Base-by-base conservation (phyloP, 306 rosid species). In the Castanospermum australe region DNA sequence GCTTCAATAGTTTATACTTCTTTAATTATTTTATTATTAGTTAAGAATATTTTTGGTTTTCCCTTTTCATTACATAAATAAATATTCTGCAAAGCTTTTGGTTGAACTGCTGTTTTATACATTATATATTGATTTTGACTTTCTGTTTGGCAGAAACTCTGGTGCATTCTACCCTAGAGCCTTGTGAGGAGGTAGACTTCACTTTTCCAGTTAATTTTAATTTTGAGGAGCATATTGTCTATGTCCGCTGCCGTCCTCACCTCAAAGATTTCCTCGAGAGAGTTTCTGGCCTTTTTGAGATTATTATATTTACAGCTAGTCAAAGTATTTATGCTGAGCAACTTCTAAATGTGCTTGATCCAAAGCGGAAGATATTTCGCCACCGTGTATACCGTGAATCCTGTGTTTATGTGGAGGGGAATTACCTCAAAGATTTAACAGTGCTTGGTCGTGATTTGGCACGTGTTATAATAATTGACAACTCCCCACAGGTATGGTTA, bases 291-390 rank as follows among this genome's bases (percentile, higher is more conserved):
- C 91, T 88, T 81, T 95, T 95, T 33, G 99, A 95, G 90, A 93
- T 95, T 76, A 93, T 92, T 66, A 92, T 95, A 74, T 95, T 95
- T 86, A 95, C 99, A 62, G 99, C 99, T 17, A 95, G 99, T 87
- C 99, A 95, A 85, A 93, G 99, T 77, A 95, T 95, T 79, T 95
- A 95, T 78, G 99, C 99, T 4, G 99, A 95, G 81, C 98, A 95
- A 88, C 99, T 95, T 72, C 91, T 92, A 33, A 95, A 95, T 59
- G 96, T 95, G 80, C 90, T 92, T 77, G 99, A 95, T 86, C 99
- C 99, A 6, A 95, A 88, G 88, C 89, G 99, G 78, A 95, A 90
- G 88, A 90, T 93, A 81, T 90, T 95, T 65, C 97, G 98, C 15
- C 99, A 95, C 71, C 98, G 99, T 54, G 98, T 95, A 36, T 95